Conservation (phyloP, 139 green algal species). For the Picochlorum sp. region DNA sequence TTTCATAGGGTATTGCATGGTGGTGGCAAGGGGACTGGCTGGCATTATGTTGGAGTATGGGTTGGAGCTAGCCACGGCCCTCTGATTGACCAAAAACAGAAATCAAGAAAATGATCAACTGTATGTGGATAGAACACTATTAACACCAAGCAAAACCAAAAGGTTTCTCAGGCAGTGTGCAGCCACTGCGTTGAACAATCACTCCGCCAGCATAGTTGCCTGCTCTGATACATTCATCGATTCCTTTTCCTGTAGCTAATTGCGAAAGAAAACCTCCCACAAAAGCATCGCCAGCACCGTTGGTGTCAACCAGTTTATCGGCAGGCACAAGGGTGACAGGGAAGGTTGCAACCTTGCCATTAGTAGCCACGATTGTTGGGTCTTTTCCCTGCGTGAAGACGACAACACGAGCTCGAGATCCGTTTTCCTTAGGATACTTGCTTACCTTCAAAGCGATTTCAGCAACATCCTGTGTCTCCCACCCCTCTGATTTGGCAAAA, state of each 20-base stretch:
- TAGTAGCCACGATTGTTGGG: slow-evolving; percentile 74
- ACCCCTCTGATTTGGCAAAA: slow-evolving; percentile 87
- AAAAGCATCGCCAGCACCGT: slow-evolving; percentile 90
- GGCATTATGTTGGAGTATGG: slow-evolving; percentile 41
- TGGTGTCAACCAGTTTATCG: slow-evolving; percentile 95
- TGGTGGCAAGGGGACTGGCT: slow-evolving; percentile 23
- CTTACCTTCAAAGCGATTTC: slow-evolving; percentile 81
- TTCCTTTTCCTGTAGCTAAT: slow-evolving; percentile 75
- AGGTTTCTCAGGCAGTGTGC: slow-evolving; percentile 66
- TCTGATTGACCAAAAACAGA: neutral
- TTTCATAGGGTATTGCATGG: slow-evolving; percentile 38
- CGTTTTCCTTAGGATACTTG: slow-evolving; percentile 72
- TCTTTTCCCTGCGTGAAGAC: slow-evolving; percentile 92
- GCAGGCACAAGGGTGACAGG: slow-evolving; percentile 58
- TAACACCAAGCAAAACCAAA: slow-evolving; percentile 26
- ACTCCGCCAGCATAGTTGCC: slow-evolving; percentile 88
- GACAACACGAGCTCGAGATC: slow-evolving; percentile 61
- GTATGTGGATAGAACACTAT: neutral
- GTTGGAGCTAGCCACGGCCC: slow-evolving; percentile 39
- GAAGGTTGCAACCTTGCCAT: slow-evolving; percentile 50
- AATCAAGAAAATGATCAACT: slow-evolving; percentile 3
- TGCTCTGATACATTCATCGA: slow-evolving; percentile 67
- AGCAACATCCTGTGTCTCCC: slow-evolving; percentile 69
- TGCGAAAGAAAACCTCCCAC: slow-evolving; percentile 97
- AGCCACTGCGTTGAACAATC: slow-evolving; percentile 91